Evolutionary conservation across 139 green algal genomes (phyloP).

Genomic region (Chlorella sp.): DNA sequence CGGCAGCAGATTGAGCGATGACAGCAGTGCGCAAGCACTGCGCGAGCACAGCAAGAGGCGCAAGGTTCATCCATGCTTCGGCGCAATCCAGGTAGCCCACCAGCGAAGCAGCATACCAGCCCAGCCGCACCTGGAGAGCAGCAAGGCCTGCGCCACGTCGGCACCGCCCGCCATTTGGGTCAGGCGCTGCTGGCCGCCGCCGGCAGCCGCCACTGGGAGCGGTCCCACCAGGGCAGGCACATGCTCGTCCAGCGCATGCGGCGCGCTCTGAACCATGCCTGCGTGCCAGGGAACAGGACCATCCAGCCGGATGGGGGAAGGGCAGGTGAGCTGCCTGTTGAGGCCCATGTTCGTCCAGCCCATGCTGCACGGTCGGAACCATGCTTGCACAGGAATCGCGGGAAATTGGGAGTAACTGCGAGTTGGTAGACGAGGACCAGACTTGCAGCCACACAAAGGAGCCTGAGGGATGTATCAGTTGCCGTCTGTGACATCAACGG

Average conservation of each 20-base stretch:
- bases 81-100: not conserved
- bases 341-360: constrained; percentile 49
- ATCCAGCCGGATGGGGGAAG: too few relatives aligned
- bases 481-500: too few relatives aligned
- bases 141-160: constrained; percentile 23
- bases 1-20: not conserved
- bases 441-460: too few relatives aligned
- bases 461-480: too few relatives aligned
- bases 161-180: constrained; percentile 5
- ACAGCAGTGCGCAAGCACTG: not conserved
- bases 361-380: constrained; percentile 34
- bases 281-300: not conserved
- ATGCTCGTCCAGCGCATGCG: constrained; percentile 54
- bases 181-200: not conserved
- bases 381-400: too few relatives aligned
- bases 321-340: too few relatives aligned
- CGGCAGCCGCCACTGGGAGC: not conserved
- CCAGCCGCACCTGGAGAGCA: constrained; percentile 13
- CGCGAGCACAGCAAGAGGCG: too few relatives aligned
- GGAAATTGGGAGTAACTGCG: too few relatives aligned
- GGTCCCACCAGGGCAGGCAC: constrained; percentile 17
- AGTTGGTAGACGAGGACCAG: too few relatives aligned
- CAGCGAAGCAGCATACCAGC: not conserved
- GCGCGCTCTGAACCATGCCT: constrained; percentile 27
- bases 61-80: not conserved